These are phyloP conservation scores for Hanseniaspora sp. DNA, from an alignment of 1,139 yeast species.

Conservation along the genomic window DNA sequence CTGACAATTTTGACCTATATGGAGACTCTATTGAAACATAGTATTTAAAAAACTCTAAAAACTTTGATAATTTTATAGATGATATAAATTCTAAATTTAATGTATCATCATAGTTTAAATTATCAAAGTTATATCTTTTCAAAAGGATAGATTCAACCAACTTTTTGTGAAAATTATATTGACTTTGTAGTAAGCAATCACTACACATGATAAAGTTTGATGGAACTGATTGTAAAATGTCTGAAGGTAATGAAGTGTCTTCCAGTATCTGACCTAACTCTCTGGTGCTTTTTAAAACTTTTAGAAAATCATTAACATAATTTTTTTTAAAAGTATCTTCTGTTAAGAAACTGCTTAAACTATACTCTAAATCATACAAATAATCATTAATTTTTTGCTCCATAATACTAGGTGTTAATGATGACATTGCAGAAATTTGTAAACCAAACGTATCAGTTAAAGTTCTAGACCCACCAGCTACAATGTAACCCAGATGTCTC, in stretches of 20 bases:
- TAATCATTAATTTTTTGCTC: conserved; percentile 39
- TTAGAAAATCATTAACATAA: conserved; percentile 33
- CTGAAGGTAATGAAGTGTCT: conserved; percentile 7
- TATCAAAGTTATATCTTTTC: conserved; percentile 33
- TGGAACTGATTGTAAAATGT: conserved; percentile 11
- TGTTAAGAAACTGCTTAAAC: conserved; percentile 23
- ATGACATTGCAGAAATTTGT: conserved; percentile 44
- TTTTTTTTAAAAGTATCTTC: conserved; percentile 31
- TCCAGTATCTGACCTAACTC: conserved; percentile 14
- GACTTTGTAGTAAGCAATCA: conserved; percentile 13
- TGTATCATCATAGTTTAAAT: conserved; percentile 31
- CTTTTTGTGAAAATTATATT: conserved; percentile 34
- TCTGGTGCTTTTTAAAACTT: conserved; percentile 19
- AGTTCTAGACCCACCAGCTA: conserved; percentile 43
- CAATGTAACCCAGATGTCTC: conserved; percentile 49
- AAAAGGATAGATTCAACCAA: conserved; percentile 42
- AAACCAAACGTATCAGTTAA: conserved; percentile 45
- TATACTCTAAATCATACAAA: conserved; percentile 33
- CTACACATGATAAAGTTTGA: conserved; percentile 9
- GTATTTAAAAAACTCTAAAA: conserved; percentile 30
- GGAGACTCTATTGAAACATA: conserved; percentile 34
- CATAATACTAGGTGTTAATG: conserved; percentile 32
- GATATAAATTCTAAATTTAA: conserved; percentile 29
- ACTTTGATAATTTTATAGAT: conserved; percentile 27
- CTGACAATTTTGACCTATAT: conserved; percentile 33